Conservation (phyloP, 768 basidiomycete genomes). For the Suillus plorans region DNA sequence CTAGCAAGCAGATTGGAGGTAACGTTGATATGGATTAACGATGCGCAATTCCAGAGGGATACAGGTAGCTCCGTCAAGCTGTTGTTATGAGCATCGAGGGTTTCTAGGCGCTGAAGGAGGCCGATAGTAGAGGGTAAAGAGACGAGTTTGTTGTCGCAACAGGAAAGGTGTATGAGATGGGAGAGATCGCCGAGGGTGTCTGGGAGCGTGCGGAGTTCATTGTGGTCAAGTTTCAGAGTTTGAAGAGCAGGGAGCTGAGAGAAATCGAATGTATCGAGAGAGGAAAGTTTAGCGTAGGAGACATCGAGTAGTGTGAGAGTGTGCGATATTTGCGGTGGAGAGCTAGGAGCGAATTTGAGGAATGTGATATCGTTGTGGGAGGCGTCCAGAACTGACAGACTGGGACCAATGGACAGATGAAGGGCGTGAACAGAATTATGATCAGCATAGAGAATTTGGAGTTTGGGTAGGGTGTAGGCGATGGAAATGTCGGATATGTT, state of each 20-base stretch:
- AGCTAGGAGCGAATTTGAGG: slow-evolving; percentile 58
- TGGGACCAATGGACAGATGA: slow-evolving; percentile 72
- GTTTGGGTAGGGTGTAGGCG: slow-evolving; percentile 65
- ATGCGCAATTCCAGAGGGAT: slow-evolving; percentile 81
- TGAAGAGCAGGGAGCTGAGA: slow-evolving; percentile 71
- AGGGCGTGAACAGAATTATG: slow-evolving; percentile 82
- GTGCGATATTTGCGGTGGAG: slow-evolving; percentile 44
- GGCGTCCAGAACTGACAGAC: slow-evolving; percentile 61
- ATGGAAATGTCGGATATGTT: slow-evolving; percentile 71
- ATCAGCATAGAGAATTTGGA: slow-evolving; percentile 72
- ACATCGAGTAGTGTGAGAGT: slow-evolving; percentile 79
- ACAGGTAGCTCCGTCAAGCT: slow-evolving; percentile 73
- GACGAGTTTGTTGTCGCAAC: slow-evolving; percentile 88
- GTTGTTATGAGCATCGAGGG: slow-evolving; percentile 90
- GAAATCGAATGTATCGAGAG: slow-evolving; percentile 73
- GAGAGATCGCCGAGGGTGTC: slow-evolving; percentile 76
- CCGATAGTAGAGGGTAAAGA: slow-evolving; percentile 77
- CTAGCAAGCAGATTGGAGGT: slow-evolving; percentile 82
- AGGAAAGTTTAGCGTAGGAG: slow-evolving; percentile 84
- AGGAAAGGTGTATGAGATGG: slow-evolving; percentile 71
- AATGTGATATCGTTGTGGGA: slow-evolving; percentile 90
- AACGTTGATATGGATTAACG: slow-evolving; percentile 72
- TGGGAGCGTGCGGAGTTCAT: slow-evolving; percentile 81
- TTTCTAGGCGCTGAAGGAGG: slow-evolving; percentile 67
- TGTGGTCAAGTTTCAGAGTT: slow-evolving; percentile 77